These are phyloP conservation scores for Pseudogymnoascus sp. DNA, from an alignment of 2,329 filamentous ascomycete species.

Conservation along the genomic window DNA sequence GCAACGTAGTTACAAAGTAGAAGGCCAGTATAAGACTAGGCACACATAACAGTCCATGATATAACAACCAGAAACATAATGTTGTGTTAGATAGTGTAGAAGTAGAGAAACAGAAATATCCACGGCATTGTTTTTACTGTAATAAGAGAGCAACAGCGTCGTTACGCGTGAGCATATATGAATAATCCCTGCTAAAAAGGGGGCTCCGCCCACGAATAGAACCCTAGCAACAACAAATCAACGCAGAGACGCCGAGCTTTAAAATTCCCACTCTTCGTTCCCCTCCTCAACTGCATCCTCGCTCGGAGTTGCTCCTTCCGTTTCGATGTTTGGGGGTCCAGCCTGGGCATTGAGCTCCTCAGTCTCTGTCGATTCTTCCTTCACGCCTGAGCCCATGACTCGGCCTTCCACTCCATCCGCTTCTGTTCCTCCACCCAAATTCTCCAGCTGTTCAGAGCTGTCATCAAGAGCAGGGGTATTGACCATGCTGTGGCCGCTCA, in stretches of 20 bases:
- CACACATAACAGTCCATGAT: too few relatives aligned
- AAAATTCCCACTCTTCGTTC: not conserved
- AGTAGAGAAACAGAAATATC: too few relatives aligned
- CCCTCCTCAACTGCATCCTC: not conserved
- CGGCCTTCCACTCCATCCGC: not conserved
- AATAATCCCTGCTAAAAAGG: not conserved
- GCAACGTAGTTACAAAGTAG: too few relatives aligned
- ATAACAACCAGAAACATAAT: too few relatives aligned
- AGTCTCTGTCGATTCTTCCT: not conserved
- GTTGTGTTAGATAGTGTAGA: too few relatives aligned
- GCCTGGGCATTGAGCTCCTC: not conserved
- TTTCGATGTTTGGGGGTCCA: not conserved
- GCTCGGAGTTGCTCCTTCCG: not conserved
- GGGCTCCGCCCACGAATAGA: not conserved
- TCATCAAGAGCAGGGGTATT: too few relatives aligned
- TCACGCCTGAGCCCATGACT: not conserved
- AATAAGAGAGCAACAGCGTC: not conserved
- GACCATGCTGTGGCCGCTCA: not conserved
- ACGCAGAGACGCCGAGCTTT: not conserved
- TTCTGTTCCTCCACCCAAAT: not conserved
- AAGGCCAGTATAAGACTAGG: too few relatives aligned
- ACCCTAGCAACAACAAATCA: not conserved
- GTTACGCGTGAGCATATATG: not conserved
- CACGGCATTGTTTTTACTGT: too few relatives aligned
- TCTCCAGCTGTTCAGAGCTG: not conserved